Evolutionary conservation across 2,329 filamentous ascomycete species (phyloP).

Genomic region (Stenocarpella maydis): DNA sequence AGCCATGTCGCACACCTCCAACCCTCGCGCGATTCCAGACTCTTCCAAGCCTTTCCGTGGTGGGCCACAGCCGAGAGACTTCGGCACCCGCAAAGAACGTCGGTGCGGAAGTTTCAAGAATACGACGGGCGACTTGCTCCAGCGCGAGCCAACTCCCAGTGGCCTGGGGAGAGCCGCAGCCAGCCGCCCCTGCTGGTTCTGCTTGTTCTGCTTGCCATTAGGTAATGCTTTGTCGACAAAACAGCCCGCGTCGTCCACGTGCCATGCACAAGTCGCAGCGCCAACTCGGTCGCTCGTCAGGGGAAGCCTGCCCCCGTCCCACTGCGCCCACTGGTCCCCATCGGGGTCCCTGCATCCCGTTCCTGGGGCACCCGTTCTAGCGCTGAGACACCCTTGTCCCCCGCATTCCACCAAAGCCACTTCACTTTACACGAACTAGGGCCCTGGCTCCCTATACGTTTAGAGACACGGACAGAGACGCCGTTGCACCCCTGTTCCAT

Average conservation of each 20-base stretch:
- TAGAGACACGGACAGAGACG: no score
- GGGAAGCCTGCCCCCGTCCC: conserved; percentile 23
- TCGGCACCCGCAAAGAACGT: background rate
- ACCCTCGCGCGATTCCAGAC: background rate
- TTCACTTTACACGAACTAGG: no score
- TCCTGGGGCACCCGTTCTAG: conserved; percentile 28
- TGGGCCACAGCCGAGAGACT: background rate
- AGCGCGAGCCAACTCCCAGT: background rate
- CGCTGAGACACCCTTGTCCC: conserved; percentile 19
- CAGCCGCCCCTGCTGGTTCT: conserved; percentile 13
- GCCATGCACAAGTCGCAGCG: conserved; percentile 9
- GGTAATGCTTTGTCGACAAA: conserved; percentile 34
- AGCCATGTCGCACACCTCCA: conserved; percentile 5
- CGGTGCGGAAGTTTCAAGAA: conserved; percentile 13
- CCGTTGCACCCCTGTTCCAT: no score
- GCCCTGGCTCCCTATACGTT: background rate
- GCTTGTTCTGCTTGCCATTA: conserved; percentile 21
- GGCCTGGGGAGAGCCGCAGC: conserved; percentile 8
- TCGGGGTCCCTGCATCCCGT: conserved; percentile 22
- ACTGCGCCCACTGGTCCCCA: conserved; percentile 10
- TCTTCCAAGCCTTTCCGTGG: background rate
- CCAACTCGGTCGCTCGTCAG: conserved; percentile 13
- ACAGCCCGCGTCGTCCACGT: conserved; percentile 11
- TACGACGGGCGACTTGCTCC: background rate
- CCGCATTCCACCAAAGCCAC: background rate